Conservation (phyloP, 1,284 basidiomycete species). For the Cutaneotrichosporon sp. region DNA sequence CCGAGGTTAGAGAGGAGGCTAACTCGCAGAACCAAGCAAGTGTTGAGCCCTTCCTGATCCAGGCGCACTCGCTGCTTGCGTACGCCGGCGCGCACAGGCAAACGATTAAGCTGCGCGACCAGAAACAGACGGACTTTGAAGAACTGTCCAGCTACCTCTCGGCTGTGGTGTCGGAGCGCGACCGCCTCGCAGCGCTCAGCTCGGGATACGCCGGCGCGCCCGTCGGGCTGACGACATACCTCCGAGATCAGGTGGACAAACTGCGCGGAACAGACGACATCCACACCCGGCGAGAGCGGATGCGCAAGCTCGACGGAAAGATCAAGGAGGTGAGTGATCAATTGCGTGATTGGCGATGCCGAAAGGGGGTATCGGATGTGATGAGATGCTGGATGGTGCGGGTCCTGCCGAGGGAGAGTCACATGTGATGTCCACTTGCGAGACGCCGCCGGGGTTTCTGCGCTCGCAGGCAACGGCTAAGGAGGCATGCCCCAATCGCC, state of each 20-base stretch:
- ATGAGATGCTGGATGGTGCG: background rate
- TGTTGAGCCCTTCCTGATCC: constrained; percentile 78
- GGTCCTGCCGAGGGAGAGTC: too few species aligned
- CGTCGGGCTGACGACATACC: constrained; percentile 75
- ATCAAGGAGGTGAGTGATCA: constrained; percentile 78
- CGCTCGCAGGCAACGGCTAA: too few species aligned
- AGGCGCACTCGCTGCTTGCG: constrained; percentile 79
- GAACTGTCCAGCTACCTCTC: constrained; percentile 93
- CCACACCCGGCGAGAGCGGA: constrained; percentile 74
- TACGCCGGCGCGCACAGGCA: constrained; percentile 86
- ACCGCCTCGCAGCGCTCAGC: constrained; percentile 79
- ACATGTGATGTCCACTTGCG: too few species aligned
- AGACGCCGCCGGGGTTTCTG: too few species aligned
- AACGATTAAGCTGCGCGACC: constrained; percentile 89
- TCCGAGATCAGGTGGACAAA: constrained; percentile 90
- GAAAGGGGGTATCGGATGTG: background rate
- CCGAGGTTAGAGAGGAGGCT: constrained; percentile 33
- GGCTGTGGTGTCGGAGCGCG: constrained; percentile 82
- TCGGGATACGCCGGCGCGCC: constrained; percentile 52
- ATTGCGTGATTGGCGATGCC: too few species aligned
- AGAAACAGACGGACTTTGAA: constrained; percentile 98
- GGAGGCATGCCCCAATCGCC: too few species aligned
- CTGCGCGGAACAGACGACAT: constrained; percentile 91
- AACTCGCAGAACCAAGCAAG: constrained; percentile 67
- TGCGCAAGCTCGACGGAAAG: constrained; percentile 84